Percentiles rank a stretch among this genome's conserved stretches.
Conservation (phyloP, 1,139 yeast species). For the Geotrichum bryndzae region DNA sequence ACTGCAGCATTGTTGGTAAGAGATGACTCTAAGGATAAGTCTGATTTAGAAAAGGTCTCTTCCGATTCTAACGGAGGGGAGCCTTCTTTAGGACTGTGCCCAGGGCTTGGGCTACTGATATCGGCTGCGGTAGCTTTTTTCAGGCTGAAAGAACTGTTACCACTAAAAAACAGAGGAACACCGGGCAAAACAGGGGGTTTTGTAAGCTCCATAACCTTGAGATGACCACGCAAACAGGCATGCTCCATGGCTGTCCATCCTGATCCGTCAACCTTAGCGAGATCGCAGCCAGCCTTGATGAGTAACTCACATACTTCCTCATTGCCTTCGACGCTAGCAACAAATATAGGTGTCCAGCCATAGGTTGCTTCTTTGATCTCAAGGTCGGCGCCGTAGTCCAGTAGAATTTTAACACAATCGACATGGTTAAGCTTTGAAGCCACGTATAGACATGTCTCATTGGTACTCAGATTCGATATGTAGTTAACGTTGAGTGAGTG, state of each 20-base stretch:
- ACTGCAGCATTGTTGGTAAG: constrained; percentile 28
- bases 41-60: neutral
- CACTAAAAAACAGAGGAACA: constrained; percentile 14
- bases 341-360: constrained; percentile 94
- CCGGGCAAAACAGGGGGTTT: constrained; percentile 38
- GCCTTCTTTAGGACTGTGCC: neutral
- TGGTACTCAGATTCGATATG: constrained; percentile 47
- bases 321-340: constrained; percentile 85
- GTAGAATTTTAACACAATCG: constrained; percentile 52
- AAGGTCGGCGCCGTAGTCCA: constrained; percentile 54
- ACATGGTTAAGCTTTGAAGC: constrained; percentile 62
- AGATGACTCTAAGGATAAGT: neutral
- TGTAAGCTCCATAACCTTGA: constrained; percentile 59
- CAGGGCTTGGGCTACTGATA: neutral
- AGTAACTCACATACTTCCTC: constrained; percentile 52
- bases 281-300: constrained; percentile 44
- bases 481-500: constrained; percentile 57
- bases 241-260: constrained; percentile 99
- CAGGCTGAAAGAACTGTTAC: neutral
- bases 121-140: neutral
- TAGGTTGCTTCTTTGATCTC: constrained; percentile 73
- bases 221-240: constrained; percentile 85
- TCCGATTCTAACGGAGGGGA: neutral
- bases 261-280: constrained; percentile 62
- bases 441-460: constrained; percentile 77